Evolutionary conservation across 257 asterid species (phyloP), one percentile per base, ranked within the genome.

Genomic region (Rehmannia glutinosa): DNA sequence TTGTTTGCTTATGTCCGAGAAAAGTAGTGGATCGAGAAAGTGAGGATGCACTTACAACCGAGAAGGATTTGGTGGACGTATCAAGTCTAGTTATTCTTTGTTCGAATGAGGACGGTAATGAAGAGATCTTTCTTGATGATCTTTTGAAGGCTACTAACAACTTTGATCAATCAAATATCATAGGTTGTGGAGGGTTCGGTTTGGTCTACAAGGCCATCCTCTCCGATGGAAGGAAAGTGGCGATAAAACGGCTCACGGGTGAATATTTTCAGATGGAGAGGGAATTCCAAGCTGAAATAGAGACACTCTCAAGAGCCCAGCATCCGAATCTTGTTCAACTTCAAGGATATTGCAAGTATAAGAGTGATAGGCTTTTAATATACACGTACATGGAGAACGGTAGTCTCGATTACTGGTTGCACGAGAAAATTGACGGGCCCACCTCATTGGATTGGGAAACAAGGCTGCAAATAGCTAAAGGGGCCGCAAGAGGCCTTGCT

Each of bases 151-250:
- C 89, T 2, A 86, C 92, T 3, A 43, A 82, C 77, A 75, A 76
- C 49, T 88, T 88, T 28, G 95, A 86, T 71, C 96, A 88, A 38
- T 77, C 96, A 38, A 82, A 87, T 53, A 90, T 90, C 68, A 82
- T 90, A 15, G 97, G 97, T n/a, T 86, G 93, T 43, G 97, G 97
- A 15, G 97, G 97, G 6, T 90, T 83, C 17, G 97, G 97, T 30
- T 69, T 88, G 71, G 97, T 90, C 55, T 90, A 90, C 78, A 85
- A 70, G 68, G 97, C 97, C 35, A 9, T 75, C 38, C 86, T 90
- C 35, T 63, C 81, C 8, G 92, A 84, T 30, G 97, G 96, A 24
- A 75, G 83, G 68, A 82, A 80, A 64, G 78, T 90, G 61, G 97
- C 97, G 2, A 79, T 90, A 58, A 90, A 90, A 75, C 84, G 97